phyloP scores from a whole-genome alignment of 2,329 filamentous ascomycete species.

The Alternaria ventricosa region DNA sequence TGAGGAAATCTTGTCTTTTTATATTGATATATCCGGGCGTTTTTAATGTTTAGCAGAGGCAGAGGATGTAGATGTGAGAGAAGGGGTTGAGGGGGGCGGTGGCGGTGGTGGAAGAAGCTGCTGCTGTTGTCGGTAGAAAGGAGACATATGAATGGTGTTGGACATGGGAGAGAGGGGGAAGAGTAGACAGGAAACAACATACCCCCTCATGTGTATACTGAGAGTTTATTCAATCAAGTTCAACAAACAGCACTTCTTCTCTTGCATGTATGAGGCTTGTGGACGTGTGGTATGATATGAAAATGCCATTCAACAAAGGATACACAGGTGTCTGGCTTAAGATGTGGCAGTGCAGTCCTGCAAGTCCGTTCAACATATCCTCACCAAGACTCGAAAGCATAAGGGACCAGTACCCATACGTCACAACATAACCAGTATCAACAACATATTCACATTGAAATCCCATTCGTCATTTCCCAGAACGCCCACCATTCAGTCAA shows the following conservation, averaged over 20 bases:
- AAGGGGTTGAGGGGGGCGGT: neutral
- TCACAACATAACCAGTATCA: neutral
- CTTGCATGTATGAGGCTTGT: neutral
- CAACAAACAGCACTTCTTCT: neutral
- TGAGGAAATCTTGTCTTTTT: neutral
- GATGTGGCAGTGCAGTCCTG: neutral
- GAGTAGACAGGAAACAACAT: neutral
- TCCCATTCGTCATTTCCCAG: neutral
- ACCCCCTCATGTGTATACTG: neutral
- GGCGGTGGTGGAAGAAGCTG: neutral
- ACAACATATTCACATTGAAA: neutral
- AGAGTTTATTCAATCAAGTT: neutral
- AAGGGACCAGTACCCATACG: neutral
- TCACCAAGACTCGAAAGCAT: neutral
- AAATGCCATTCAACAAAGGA: neutral
- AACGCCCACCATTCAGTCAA: neutral
- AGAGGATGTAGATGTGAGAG: neutral
- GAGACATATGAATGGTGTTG: neutral
- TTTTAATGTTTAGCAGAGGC: neutral
- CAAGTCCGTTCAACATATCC: neutral
- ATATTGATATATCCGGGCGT: neutral
- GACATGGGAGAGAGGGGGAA: neutral
- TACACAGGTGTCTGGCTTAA: neutral
- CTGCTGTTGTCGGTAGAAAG: neutral
- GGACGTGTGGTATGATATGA: neutral